phyloP scores from a whole-genome alignment of 1,284 basidiomycete species.

The Puccinia polysora region DNA sequence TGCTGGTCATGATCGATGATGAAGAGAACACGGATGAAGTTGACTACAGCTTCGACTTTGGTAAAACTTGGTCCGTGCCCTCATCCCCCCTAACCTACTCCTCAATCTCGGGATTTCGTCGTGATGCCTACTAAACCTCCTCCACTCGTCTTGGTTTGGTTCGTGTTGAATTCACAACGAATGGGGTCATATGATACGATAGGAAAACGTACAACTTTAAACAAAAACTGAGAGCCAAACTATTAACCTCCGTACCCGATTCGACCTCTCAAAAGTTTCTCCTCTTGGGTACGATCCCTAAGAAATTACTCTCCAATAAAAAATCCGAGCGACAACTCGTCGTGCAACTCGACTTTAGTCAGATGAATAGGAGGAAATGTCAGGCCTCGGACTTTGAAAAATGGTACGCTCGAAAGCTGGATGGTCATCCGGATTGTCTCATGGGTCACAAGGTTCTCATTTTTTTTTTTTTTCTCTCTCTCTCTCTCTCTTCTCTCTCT shows the following conservation, averaged over 20 bases:
- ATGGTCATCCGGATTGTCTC: slow-evolving; percentile 69
- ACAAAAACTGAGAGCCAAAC: slow-evolving; percentile 67
- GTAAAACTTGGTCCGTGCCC: slow-evolving; percentile 68
- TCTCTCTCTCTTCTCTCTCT: background rate
- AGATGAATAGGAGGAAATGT: slow-evolving; percentile 68
- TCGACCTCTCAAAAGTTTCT: slow-evolving; percentile 90
- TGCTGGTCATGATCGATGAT: slow-evolving; percentile 80
- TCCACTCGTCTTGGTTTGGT: slow-evolving; percentile 18
- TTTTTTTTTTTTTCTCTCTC: no score
- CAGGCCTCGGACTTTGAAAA: slow-evolving; percentile 70
- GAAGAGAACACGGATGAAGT: slow-evolving; percentile 72
- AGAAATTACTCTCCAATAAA: slow-evolving; percentile 54
- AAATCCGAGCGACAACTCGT: slow-evolving; percentile 64
- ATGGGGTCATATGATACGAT: background rate
- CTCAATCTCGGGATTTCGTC: no score
- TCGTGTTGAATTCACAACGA: background rate
- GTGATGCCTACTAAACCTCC: background rate
- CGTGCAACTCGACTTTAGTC: slow-evolving; percentile 78
- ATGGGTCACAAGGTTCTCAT: slow-evolving; percentile 87
- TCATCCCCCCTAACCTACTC: no score
- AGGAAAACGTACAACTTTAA: slow-evolving; percentile 68
- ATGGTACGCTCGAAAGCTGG: slow-evolving; percentile 73
- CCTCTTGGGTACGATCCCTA: slow-evolving; percentile 69
- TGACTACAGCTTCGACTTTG: slow-evolving; percentile 78
- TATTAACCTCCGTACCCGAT: slow-evolving; percentile 78